phyloP scores from a whole-genome alignment of 176 grass and related monocot genomes.

The Ampelocalamus luodianensis region DNA sequence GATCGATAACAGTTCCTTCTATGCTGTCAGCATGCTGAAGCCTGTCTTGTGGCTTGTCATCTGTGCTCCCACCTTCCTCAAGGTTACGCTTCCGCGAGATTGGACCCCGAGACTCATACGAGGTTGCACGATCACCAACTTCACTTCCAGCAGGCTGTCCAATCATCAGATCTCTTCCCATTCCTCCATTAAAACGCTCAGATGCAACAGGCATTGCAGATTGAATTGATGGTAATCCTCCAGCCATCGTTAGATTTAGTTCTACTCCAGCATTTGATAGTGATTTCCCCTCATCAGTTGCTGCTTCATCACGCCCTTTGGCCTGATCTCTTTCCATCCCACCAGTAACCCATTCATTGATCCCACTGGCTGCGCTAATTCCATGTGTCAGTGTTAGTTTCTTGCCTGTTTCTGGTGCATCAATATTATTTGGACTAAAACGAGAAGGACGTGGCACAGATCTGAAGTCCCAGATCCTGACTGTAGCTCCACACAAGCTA shows the following conservation, averaged over 20 bases:
- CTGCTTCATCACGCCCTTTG: slow-evolving; percentile 72
- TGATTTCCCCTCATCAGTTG: slow-evolving; percentile 71
- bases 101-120: slow-evolving; percentile 90
- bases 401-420: slow-evolving; percentile 69
- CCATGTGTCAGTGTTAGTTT: slow-evolving; percentile 65
- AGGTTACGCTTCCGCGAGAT: slow-evolving; percentile 90
- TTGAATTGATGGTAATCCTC: slow-evolving; percentile 73
- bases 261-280: slow-evolving; percentile 82
- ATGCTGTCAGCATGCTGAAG: slow-evolving; percentile 85
- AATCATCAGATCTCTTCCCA: slow-evolving; percentile 98
- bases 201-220: slow-evolving; percentile 50
- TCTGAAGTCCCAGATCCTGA: slow-evolving; percentile 78
- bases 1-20: slow-evolving; percentile 89
- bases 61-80: slow-evolving; percentile 97
- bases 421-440: slow-evolving; percentile 71
- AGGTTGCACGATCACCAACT: slow-evolving; percentile 90
- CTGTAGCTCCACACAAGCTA: slow-evolving; percentile 86
- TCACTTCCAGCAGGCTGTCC: slow-evolving; percentile 96
- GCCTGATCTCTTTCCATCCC: slow-evolving; percentile 65
- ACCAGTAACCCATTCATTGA: slow-evolving; percentile 83
- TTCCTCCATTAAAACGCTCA: slow-evolving; percentile 60
- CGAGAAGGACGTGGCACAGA: slow-evolving; percentile 62
- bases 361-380: slow-evolving; percentile 84
- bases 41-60: slow-evolving; percentile 79
- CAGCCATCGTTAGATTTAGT: slow-evolving; percentile 89